Base-by-base conservation (phyloP, 257 asterid species). In the Penstemon davidsonii region DNA sequence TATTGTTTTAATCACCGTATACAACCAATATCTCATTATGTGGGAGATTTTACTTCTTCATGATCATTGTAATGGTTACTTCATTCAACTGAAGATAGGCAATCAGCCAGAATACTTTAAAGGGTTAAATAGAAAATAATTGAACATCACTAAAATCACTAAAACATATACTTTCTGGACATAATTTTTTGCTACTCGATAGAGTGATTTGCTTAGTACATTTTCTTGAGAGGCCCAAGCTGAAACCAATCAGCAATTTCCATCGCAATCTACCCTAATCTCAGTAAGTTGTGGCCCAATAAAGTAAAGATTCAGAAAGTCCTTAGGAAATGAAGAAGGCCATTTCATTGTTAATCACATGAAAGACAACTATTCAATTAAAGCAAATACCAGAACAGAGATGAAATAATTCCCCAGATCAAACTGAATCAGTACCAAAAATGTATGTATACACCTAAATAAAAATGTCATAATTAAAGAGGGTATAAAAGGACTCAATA, bases 401-500 rank as follows among this genome's bases (percentile, higher is more conserved):
- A 47, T 11, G 47, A 65, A 50, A 51, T 37, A 66, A 65, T 55
- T 55, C 7, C 73, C 52, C 33, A 62, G 36, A 65, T 7, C 75
- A 39, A 64, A 19, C 10, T 55, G 60, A 55, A 70, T 4, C 41
- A 41, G 19, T 19, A 9, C 53, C 46, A 55, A 54, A 70, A 6
- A 44, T 47, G n/a, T 7, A 42, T 8, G 33, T 12, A 19, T 5
- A 13, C 33, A 67, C 36, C 33, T 2, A 25, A 25, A 25, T 25
- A 25, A 25, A 25, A 25, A 25, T 25, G 44, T 10, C 55, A 68
- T 56, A 7, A 56, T 44, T 57, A 41, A 59, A 74, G 25, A 71
- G 59, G 39, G 65, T 47, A 15, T 38, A 76, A 12, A 37, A 45
- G 4, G 42, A 19, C 58, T 76, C 60, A 80, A 91, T 15, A 15